A percentile compares a stretch with the other conserved stretches of the same genome.
Evolutionary conservation across 805 yeast genomes (phyloP).

Genomic region (Lachancea meyersii): DNA sequence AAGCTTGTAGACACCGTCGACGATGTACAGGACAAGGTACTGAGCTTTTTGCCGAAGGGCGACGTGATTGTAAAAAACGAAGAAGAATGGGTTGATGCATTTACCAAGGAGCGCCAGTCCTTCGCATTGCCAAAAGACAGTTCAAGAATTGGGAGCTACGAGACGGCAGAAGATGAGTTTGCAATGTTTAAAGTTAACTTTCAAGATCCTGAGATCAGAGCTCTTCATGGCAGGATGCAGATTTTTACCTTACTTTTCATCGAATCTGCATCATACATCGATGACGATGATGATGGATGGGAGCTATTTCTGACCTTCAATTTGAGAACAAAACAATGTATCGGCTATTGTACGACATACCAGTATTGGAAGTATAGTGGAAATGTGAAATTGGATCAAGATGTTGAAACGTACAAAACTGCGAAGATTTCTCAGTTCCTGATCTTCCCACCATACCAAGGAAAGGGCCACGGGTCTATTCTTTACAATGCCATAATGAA

Average conservation of each 20-base stretch:
- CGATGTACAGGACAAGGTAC: conserved; percentile 51
- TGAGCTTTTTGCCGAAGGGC: conserved; percentile 52
- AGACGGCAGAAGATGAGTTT: conserved; percentile 36
- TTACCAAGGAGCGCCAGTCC: conserved; percentile 41
- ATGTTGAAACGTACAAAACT: conserved; percentile 35
- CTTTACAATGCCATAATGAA: conserved; percentile 54
- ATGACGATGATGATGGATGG: conserved; percentile 72
- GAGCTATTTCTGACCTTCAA: conserved; percentile 54
- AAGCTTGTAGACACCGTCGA: conserved; percentile 48
- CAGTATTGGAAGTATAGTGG: conserved; percentile 74
- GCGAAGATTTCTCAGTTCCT: conserved; percentile 84
- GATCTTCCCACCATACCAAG: conserved; percentile 78
- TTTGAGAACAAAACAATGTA: conserved; percentile 39
- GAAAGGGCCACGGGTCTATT: conserved; percentile 60
- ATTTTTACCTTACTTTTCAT: conserved; percentile 77
- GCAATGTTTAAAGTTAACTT: conserved; percentile 44
- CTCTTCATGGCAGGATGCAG: conserved; percentile 64
- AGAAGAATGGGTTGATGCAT: conserved; percentile 54
- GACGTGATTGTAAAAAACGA: conserved; percentile 59
- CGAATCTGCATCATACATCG: conserved; percentile 91
- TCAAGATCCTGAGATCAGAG: conserved; percentile 33
- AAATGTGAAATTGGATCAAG: conserved; percentile 43
- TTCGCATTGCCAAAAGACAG: conserved; percentile 40
- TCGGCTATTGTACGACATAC: conserved; percentile 81
- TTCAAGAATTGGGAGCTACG: conserved; percentile 30